Conservation (phyloP, 139 green algal genomes). For the Haematococcus sp. region DNA sequence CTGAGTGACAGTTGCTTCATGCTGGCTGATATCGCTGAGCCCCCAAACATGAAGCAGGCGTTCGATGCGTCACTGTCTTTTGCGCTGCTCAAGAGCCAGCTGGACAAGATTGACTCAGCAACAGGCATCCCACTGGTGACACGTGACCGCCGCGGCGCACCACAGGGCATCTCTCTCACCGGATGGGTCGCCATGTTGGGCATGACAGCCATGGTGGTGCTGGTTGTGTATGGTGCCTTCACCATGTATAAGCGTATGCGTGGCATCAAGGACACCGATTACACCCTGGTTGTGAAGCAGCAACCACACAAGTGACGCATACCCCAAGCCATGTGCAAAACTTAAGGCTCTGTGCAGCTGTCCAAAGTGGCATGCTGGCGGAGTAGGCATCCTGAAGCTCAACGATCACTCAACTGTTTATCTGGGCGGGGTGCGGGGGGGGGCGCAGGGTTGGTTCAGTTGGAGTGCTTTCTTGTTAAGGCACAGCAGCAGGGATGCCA, state of each 20-base stretch:
- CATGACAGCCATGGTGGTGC: slow-evolving; percentile 33
- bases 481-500: no score
- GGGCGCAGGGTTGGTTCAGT: no score
- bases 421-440: no score
- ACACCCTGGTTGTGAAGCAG: slow-evolving; percentile 35
- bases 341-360: no score
- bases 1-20: slow-evolving; percentile 27
- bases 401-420: no score
- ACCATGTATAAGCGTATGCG: slow-evolving; percentile 12
- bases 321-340: no score
- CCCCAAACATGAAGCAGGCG: slow-evolving; percentile 40
- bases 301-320: neutral
- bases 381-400: no score
- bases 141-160: slow-evolving; percentile 22
- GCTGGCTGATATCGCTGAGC: slow-evolving; percentile 47
- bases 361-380: no score
- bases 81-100: slow-evolving; percentile 39
- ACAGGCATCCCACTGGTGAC: slow-evolving; percentile 30
- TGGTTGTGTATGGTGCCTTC: slow-evolving; percentile 25
- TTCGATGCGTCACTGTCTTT: slow-evolving; percentile 31
- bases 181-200: slow-evolving; percentile 48
- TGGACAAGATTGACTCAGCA: slow-evolving; percentile 39
- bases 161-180: slow-evolving; percentile 51
- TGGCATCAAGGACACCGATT: slow-evolving; percentile 20
- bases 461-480: no score